Evolutionary conservation across 139 green algal species (phyloP).

Genomic region (Raphidocelis subcapitata): DNA sequence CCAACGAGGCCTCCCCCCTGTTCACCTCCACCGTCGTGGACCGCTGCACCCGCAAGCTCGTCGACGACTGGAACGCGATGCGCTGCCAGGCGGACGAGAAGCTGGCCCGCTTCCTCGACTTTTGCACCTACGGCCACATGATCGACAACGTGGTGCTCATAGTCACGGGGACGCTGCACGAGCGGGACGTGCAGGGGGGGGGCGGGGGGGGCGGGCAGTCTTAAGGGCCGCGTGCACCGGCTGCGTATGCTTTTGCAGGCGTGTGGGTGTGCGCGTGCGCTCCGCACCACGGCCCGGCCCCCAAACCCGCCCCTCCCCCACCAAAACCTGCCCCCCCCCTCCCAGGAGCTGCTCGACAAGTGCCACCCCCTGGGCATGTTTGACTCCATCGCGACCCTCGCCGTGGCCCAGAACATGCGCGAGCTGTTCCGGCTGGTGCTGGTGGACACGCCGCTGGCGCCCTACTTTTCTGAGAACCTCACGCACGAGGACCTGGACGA

Average conservation of each 20-base stretch:
- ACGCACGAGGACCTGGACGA: constrained; percentile 95
- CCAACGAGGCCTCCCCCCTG: constrained; percentile 89
- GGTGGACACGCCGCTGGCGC: constrained; percentile 94
- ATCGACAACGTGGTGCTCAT: constrained; percentile 99
- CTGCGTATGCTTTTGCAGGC: neutral
- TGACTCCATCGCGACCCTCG: constrained; percentile 93
- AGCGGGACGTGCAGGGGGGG: constrained; percentile 89
- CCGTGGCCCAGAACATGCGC: constrained; percentile 94
- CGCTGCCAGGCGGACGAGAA: constrained; percentile 83
- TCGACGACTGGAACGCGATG: constrained; percentile 94
- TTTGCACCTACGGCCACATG: constrained; percentile 99
- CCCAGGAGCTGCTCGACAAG: constrained; percentile 96
- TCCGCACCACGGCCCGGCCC: too few relatives aligned
- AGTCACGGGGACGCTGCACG: constrained; percentile 95
- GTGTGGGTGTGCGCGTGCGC: neutral
- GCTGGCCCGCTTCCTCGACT: constrained; percentile 94
- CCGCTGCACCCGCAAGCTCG: constrained; percentile 96
- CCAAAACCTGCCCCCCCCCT: too few relatives aligned
- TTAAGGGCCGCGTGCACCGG: too few relatives aligned
- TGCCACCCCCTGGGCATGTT: constrained; percentile 98
- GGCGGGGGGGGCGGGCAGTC: too few relatives aligned
- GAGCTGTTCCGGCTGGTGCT: constrained; percentile 97
- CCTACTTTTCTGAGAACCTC: constrained; percentile 92
- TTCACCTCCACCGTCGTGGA: constrained; percentile 94
- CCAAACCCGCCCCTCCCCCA: too few relatives aligned